Evolutionary conservation across 2,329 filamentous ascomycete species (phyloP), one percentile per base, ranked within the genome.

Genomic region (Botrytis fabae): DNA sequence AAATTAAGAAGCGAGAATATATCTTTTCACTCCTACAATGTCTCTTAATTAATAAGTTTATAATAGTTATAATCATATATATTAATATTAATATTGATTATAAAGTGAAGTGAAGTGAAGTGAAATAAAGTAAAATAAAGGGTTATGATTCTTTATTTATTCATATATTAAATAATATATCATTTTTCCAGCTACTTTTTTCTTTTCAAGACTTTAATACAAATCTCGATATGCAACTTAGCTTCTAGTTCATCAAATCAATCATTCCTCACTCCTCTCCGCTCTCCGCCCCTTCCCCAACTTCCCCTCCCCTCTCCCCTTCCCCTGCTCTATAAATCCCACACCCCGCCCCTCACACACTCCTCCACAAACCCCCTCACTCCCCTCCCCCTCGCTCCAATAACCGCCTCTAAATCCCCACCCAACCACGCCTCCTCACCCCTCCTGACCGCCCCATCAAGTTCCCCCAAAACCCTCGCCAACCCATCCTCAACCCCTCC

Each of bases 341-440:
- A 69, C 46, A 72, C 40, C 2, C 51, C 51, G 32, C 18, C 25
- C 40, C 25, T 44, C 51, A n/a, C 54, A 46, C 54, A 68, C 25
- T 51, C 62, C 22, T 72, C 70, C 5, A 66, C 25, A 72, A 68
- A 72, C 16, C 28, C 32, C 22, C 16, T 8, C 1, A 72, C 32
- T 6, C 22, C 28, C 32, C 2, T 57, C 28, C 32, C 62, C 16
- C n/a, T 68, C 48, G 46, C 32, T 10, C 51, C 62, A 46, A 72
- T 32, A 38, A 72, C 2, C 62, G 4, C 35, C n/a, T 68, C 25
- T 32, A 72, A 38, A 51, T 60, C 32, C 25, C 48, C 22, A 2
- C 42, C 63, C 22, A 69, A 42, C 38, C 20, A 2, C 22, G 57
- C 51, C 63, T 72, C 70, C 8, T 61, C 70, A 10, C 63, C 62